Percentiles rank a stretch among this genome's conserved stretches.
Evolutionary conservation across 2,329 filamentous ascomycete genomes (phyloP).

Genomic region (Diaporthe amygdali): DNA sequence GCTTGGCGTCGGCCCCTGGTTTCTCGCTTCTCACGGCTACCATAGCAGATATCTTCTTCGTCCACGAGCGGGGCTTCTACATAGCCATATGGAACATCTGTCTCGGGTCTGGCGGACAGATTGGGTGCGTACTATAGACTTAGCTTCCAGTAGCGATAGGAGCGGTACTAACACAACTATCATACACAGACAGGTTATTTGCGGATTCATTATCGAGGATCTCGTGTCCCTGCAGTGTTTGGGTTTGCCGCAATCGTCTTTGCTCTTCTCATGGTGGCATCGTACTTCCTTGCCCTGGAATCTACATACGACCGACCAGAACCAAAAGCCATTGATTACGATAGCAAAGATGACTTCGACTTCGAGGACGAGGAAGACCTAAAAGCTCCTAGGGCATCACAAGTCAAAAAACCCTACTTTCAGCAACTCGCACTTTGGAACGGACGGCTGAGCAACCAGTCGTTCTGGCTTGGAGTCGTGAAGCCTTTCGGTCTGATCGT

Average conservation of each 20-base stretch:
- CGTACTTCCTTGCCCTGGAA: conserved; percentile 15
- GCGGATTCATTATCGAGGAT: conserved; percentile 14
- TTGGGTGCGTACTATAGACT: not conserved
- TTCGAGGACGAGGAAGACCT: not conserved
- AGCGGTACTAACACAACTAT: not conserved
- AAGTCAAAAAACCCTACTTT: conserved; percentile 1
- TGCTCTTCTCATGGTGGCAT: not conserved
- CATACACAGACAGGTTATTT: conserved; percentile 1
- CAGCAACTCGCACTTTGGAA: conserved; percentile 6
- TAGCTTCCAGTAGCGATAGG: not conserved
- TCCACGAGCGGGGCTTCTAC: conserved; percentile 14
- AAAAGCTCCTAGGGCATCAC: not conserved
- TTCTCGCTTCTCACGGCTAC: conserved; percentile 1
- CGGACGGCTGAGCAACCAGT: conserved; percentile 11
- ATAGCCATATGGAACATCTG: not conserved
- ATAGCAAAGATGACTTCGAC: not conserved
- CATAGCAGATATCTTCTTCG: conserved; percentile 15
- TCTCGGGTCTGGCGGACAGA: not conserved
- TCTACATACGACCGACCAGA: not conserved
- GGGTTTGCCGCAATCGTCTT: conserved; percentile 14
- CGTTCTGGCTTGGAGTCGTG: conserved; percentile 5
- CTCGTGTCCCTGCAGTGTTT: conserved; percentile 1
- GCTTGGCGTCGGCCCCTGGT: conserved; percentile 4
- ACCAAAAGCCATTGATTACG: not conserved
- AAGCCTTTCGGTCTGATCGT: conserved; percentile 13